Evolutionary conservation across 176 grass and related monocot species (phyloP).

Genomic region (Paspalum vaginatum): DNA sequence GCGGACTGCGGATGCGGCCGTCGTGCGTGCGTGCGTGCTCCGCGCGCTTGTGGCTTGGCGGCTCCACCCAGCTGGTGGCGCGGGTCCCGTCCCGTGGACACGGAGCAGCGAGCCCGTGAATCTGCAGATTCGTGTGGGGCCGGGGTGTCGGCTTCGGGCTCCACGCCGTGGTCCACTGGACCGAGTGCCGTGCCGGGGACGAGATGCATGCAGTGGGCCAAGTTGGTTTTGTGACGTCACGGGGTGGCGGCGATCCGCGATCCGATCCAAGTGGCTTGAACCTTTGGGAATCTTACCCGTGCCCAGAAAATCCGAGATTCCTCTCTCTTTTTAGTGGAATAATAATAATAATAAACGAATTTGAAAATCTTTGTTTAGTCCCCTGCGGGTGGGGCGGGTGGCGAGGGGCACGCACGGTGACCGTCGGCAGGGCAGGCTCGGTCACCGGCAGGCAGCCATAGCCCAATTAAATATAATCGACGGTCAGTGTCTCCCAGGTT

Average conservation of each 20-base stretch:
- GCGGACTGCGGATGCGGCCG: not conserved
- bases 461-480: no score
- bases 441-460: no score
- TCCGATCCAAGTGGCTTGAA: constrained; percentile 41
- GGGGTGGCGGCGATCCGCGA: not conserved
- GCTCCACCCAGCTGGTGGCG: not conserved
- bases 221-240: not conserved
- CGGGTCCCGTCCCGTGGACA: not conserved
- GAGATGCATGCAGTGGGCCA: rapidly evolving
- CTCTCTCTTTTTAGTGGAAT: not conserved
- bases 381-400: not conserved
- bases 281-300: constrained; percentile 17
- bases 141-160: rapidly evolving
- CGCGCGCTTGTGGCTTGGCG: constrained; percentile 1
- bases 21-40: no score
- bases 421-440: no score
- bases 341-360: not conserved
- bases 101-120: not conserved
- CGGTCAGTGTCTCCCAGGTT: no score
- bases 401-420: no score
- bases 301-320: not conserved
- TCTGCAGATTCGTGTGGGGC: rapidly evolving
- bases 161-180: not conserved
- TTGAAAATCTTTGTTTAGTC: not conserved
- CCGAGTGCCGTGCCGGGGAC: not conserved